Evolutionary conservation across 768 basidiomycete genomes (phyloP).

Genomic region (Boletus reticulatus): DNA sequence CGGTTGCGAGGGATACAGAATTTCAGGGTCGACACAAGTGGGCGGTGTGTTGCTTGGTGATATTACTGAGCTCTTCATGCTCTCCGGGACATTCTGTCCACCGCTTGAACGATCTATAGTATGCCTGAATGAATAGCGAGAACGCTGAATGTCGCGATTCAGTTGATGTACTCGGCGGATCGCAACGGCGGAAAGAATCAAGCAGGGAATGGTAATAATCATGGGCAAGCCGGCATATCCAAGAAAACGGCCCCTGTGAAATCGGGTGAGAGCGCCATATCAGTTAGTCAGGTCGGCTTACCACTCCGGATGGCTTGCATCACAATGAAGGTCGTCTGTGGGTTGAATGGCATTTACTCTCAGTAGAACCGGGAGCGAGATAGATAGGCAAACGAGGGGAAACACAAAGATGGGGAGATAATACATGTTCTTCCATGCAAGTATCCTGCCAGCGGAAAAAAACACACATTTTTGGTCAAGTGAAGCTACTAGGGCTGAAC

Average conservation of each 20-base stretch:
- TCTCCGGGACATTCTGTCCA: not conserved
- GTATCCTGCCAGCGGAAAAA: slow-evolving; percentile 31
- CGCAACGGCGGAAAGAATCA: slow-evolving; percentile 41
- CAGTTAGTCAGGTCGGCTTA: slow-evolving; percentile 27
- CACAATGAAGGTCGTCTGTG: slow-evolving; percentile 55
- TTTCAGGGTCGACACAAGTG: slow-evolving; percentile 5
- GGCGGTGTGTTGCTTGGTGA: slow-evolving; percentile 22
- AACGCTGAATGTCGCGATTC: slow-evolving; percentile 22
- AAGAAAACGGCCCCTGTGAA: slow-evolving; percentile 57
- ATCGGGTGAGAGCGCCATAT: not conserved
- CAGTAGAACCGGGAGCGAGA: slow-evolving; percentile 44
- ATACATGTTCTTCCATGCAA: slow-evolving; percentile 49
- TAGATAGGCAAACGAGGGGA: slow-evolving; percentile 44
- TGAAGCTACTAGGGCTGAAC: not conserved
- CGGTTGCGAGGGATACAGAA: not conserved
- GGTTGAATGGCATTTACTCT: slow-evolving; percentile 45
- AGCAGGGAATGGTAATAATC: slow-evolving; percentile 48
- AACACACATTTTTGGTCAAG: not conserved
- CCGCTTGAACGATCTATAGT: not conserved
- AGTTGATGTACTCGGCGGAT: slow-evolving; percentile 14
- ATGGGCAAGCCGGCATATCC: slow-evolving; percentile 60
- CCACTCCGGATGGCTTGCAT: slow-evolving; percentile 58
- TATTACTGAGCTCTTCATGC: slow-evolving; percentile 12
- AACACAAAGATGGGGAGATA: slow-evolving; percentile 44
- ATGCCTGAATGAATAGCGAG: not conserved